Evolutionary conservation across 192 early-diverging fungal species (phyloP), one percentile per base, ranked within the genome.

Genomic region (Allomyces arbusculus): DNA sequence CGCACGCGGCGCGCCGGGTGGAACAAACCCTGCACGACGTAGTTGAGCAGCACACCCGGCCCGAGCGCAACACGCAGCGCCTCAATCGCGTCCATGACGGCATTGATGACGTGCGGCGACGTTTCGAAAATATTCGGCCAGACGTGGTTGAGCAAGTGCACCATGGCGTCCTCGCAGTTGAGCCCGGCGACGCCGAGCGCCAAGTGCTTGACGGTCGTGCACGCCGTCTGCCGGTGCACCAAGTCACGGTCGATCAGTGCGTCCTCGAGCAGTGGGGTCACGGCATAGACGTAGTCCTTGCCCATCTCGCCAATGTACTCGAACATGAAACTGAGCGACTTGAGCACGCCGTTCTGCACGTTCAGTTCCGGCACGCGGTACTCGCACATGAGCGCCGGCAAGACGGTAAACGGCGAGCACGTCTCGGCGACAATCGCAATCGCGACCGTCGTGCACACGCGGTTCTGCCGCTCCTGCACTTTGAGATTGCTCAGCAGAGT

Each of bases 91-190:
- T 96, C 93, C 78, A 96, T 89, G 6, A 99, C 96, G 8, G 94
- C 91, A 74, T 91, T 94, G 72, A 97, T 97, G 10, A 97, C 91
- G 74, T 99, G 96, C 50, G 96, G 95, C 65, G 82, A 82, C 61
- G 84, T 86, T 72, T 99, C 96, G 74, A 99, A 99, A 66, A 99
- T 93, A 72, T 99, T 99, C 20, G 96, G 96, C 94, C 94, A 97
- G 23, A 99, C 86, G 67, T 81, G 86, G 71, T 99, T 99, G 45
- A 99, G 83, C 73, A 99, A 73, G 65, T 99, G 96, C 25, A 86
- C 72, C n/a, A 99, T 71, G 1, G 94, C 87, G 43, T 93, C 92
- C 75, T 99, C 96, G 76, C 90, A 94, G 20, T 84, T 86, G 12
- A 92, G 75, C 20, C 93, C 94, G 23, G 89, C 82, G 4, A 96